Base-by-base conservation (phyloP, 495 filamentous ascomycete genomes). In the Daldinia childiae region DNA sequence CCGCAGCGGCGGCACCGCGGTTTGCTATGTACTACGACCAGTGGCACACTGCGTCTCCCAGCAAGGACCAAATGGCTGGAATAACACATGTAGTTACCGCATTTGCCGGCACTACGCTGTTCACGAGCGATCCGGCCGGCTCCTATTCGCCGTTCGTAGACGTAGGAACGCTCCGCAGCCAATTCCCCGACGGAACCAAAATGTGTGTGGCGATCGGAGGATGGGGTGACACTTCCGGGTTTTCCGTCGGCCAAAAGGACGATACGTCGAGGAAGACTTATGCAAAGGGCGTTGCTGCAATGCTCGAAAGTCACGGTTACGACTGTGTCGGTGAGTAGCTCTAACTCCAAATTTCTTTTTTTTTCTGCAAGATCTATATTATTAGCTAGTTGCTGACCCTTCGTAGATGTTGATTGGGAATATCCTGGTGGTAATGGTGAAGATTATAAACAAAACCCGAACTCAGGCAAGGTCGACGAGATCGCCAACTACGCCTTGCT, bases 391-490 rank as follows among this genome's bases (percentile, higher is more conserved):
- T 62, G 27, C 71, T 72, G 11, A 74, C 57, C 17, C 14, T 4
- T 2, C 4, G 84, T 36, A 79, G 78, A 81, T 24, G 63, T 92
- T 50, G 90, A 92, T 68, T 92, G 89, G 89, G 89, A 91, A 69
- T 92, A 89, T 64, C 89, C 90, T 9, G 89, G 89, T 45, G 89
- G 89, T 4, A 90, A 90, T 67, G 89, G 88, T 39, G 68, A 77
- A 3, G 78, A 80, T 63, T 90, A 91, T 82, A 90, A 85, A 67
- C 64, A 82, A 62, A 80, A 77, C 39, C 87, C 87, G n/a, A 90
- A 90, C 79, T 79, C 79, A 0, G 78, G 79, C 34, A 89, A 89
- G 71, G 77, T 76, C 4, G 79, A 77, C 67, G 88, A 91, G 73
- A 88, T 90, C 72, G 79, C 84, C 48, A 85, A 83, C 11, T 90